Percentiles rank a stretch among this genome's conserved stretches.
Evolutionary conservation across 169 alveolate species (phyloP).

Genomic region (Eimeria acervulina): DNA sequence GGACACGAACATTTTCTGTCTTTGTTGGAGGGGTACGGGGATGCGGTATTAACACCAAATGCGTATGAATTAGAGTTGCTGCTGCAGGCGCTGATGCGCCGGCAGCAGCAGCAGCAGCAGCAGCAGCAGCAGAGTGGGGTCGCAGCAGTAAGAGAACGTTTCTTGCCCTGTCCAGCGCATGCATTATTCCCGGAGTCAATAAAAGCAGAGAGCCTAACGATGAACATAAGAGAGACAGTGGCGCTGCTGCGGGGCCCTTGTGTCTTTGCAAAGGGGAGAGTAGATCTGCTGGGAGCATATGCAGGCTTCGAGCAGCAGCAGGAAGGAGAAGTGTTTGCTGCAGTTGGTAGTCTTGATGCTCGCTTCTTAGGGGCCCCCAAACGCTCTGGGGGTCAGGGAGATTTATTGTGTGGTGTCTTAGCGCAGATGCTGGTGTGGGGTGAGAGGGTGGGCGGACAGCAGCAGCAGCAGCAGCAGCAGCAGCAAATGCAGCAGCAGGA

Average conservation of each 20-base stretch:
- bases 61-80: conserved; percentile 52
- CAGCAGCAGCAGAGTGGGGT: background rate
- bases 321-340: background rate
- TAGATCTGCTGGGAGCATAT: conserved; percentile 39
- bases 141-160: background rate
- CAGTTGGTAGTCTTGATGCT: background rate
- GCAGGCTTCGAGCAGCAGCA: background rate
- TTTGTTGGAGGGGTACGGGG: conserved; percentile 33
- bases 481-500: too few species aligned
- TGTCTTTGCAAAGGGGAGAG: conserved; percentile 61
- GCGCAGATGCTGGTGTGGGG: conserved; percentile 63
- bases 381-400: conserved; percentile 80
- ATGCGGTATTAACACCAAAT: conserved; percentile 59
- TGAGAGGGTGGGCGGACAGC: background rate
- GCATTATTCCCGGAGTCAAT: background rate
- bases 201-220: background rate
- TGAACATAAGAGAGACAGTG: background rate
- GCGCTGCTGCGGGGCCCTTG: conserved; percentile 61
- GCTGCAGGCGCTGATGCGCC: conserved; percentile 39
- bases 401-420: conserved; percentile 60
- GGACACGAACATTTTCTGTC: conserved; percentile 15
- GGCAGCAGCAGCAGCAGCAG: conserved; percentile 3
- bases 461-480: too few species aligned
- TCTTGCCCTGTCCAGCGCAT: background rate
- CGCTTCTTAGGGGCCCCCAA: conserved; percentile 51